Conservation (phyloP, 306 rosid genomes). For the Cicer yamashitae region DNA sequence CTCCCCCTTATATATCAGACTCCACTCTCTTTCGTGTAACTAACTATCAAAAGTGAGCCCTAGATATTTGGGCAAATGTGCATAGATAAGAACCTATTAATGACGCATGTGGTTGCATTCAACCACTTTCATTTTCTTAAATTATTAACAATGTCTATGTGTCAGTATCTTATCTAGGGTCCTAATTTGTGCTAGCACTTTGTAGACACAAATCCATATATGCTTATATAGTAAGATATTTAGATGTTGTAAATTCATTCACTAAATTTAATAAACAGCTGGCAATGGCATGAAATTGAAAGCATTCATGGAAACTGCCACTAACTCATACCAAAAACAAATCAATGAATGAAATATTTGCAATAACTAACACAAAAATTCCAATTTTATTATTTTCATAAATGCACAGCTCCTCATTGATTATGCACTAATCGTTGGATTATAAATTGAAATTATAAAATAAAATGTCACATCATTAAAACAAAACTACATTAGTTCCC, state of each 20-base stretch:
- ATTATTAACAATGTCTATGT: not conserved
- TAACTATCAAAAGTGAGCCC: too few species aligned
- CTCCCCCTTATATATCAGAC: too few species aligned
- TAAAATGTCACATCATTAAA: not conserved
- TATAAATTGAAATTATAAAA: conserved; percentile 17
- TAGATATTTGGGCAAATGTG: too few species aligned
- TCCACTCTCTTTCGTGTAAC: too few species aligned
- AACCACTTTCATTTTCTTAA: not conserved
- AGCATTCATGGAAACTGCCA: conserved; percentile 30
- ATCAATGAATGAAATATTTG: conserved; percentile 25
- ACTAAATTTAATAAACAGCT: conserved; percentile 20
- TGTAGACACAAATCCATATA: not conserved
- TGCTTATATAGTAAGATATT: not conserved
- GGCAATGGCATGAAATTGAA: conserved; percentile 18
- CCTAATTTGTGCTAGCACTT: not conserved
- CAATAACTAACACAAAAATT: conserved; percentile 22
- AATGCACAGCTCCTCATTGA: conserved; percentile 11
- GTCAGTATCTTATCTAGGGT: not conserved
- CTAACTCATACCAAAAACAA: conserved; percentile 20
- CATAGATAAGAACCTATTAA: too few species aligned
- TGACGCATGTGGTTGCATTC: not conserved
- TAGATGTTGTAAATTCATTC: conserved; percentile 3
- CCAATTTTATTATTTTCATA: conserved; percentile 9
- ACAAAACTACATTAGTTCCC: conserved; percentile 12
- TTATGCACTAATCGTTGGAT: conserved; percentile 1